Evolutionary conservation across 305 asterid genomes (phyloP).

Genomic region (Fraxinus xanthoxyloides): DNA sequence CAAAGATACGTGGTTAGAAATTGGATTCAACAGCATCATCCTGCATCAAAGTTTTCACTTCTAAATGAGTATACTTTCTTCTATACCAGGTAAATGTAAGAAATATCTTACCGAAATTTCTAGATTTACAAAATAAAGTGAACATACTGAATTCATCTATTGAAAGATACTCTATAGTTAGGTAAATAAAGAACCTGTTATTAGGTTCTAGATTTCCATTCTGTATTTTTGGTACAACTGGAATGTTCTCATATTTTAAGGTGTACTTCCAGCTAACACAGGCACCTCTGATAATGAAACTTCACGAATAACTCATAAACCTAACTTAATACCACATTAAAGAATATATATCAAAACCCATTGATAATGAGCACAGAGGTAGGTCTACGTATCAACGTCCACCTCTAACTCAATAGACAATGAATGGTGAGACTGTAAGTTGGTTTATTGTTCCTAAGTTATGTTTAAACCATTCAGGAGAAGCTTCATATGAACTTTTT

Average conservation of each 20-base stretch:
- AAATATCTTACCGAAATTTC: not conserved
- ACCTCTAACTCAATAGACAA: not conserved
- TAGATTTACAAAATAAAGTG: not conserved
- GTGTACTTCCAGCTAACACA: not conserved
- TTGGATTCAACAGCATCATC: not conserved
- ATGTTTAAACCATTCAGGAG: too few relatives aligned
- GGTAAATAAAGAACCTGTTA: not conserved
- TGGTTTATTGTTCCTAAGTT: not conserved
- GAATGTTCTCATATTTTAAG: not conserved
- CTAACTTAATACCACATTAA: not conserved
- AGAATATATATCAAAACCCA: not conserved
- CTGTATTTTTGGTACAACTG: not conserved
- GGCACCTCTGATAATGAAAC: not conserved
- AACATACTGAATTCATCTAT: not conserved
- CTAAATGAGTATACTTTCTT: not conserved
- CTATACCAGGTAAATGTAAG: not conserved
- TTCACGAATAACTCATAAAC: not conserved
- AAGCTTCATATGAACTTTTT: too few relatives aligned
- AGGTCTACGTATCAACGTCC: not conserved
- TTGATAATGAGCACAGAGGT: not conserved
- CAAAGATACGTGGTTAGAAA: not conserved
- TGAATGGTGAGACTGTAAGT: not conserved
- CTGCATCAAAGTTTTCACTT: not conserved
- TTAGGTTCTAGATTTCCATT: not conserved
- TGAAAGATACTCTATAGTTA: not conserved